Evolutionary conservation across 2,329 filamentous ascomycete species (phyloP).

Genomic region (Ceratocystis cubensis): DNA sequence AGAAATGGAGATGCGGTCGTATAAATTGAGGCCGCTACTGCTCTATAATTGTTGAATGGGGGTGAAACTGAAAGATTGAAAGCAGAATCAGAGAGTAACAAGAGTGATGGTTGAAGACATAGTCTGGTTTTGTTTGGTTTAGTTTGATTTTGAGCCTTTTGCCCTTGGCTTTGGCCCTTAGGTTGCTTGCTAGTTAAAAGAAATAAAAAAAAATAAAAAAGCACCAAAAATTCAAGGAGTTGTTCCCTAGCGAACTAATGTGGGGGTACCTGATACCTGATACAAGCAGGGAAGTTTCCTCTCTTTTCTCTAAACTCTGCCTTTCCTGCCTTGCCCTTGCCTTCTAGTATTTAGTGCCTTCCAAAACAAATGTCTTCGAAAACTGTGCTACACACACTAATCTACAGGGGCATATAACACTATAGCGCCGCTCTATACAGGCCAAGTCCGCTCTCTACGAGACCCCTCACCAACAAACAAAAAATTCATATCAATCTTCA

Average conservation of each 20-base stretch:
- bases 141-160: neutral
- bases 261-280: neutral
- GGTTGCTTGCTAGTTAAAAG: too few species aligned
- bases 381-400: neutral
- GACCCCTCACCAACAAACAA: neutral
- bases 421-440: too few species aligned
- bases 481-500: neutral
- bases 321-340: neutral
- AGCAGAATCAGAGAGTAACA: neutral
- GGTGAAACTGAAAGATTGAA: neutral
- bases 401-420: too few species aligned
- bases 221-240: neutral
- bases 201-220: neutral
- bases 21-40: neutral
- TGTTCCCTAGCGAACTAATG: slow-evolving; percentile 2
- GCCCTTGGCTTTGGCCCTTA: neutral
- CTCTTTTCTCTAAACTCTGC: neutral
- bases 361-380: neutral
- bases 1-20: neutral
- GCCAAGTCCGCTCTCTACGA: too few species aligned
- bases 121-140: too few species aligned
- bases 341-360: neutral
- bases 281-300: neutral
- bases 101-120: too few species aligned
- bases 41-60: neutral